Evolutionary conservation across 164 flowering plant species (phyloP).

Genomic region (Annona squamosa): DNA sequence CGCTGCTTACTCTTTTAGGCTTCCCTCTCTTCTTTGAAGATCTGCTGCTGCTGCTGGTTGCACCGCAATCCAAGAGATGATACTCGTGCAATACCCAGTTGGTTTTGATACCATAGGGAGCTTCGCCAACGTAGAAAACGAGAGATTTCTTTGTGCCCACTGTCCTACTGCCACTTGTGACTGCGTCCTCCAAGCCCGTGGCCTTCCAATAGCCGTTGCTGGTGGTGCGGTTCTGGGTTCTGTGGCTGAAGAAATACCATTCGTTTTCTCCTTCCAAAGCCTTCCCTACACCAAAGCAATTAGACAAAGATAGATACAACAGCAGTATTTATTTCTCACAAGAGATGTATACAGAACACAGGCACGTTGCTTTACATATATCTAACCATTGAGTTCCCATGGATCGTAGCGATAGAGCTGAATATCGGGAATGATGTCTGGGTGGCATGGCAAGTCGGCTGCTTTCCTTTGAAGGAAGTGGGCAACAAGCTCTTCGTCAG

Average conservation of each 20-base stretch:
- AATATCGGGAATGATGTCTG: slow-evolving; percentile 79
- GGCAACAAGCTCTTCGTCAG: slow-evolving; percentile 78
- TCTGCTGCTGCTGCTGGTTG: slow-evolving; percentile 18
- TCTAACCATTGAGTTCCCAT: slow-evolving; percentile 77
- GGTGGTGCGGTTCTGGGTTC: slow-evolving; percentile 38
- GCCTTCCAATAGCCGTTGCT: slow-evolving; percentile 67
- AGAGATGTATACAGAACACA: neutral
- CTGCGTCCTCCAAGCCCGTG: slow-evolving; percentile 47
- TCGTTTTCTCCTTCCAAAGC: slow-evolving; percentile 65
- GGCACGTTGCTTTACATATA: too few species aligned
- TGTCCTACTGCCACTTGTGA: slow-evolving; percentile 25
- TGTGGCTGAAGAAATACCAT: slow-evolving; percentile 75
- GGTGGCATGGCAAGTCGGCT: slow-evolving; percentile 51
- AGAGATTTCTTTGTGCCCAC: slow-evolving; percentile 44
- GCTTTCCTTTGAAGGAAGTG: slow-evolving; percentile 79
- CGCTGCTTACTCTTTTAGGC: slow-evolving; percentile 27
- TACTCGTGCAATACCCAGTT: slow-evolving; percentile 69
- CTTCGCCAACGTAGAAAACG: slow-evolving; percentile 37
- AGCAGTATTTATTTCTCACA: neutral
- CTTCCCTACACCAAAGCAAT: slow-evolving; percentile 39
- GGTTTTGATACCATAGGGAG: slow-evolving; percentile 34
- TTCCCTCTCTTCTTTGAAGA: slow-evolving; percentile 34
- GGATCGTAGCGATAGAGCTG: slow-evolving; percentile 71
- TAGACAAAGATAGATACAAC: neutral
- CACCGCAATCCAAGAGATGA: slow-evolving; percentile 29